Base-by-base conservation (phyloP, 176 grass and related monocot species). In the Lolium multiflorum region DNA sequence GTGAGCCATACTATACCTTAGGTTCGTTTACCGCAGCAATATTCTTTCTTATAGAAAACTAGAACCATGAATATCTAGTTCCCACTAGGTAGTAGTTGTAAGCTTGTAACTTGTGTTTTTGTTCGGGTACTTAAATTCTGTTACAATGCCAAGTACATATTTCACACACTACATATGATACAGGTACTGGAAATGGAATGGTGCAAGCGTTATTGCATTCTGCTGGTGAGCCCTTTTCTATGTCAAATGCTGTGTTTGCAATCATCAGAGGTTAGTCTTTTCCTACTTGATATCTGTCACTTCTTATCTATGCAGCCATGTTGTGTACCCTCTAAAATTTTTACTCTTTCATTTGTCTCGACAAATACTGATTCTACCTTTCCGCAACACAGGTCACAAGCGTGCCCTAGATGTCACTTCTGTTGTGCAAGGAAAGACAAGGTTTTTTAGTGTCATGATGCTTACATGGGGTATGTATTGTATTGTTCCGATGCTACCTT, bases 181-280 rank as follows among this genome's bases (percentile, higher is more conserved):
- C 84, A 98, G 96, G 96, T 87, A 91, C 96, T 16, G 96, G 96
- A 56, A 98, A 98, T 83, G 96, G 96, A 81, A 98, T 98, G 96
- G 91, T 85, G 67, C 91, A 92, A 87, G 95, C 93, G 69, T 82
- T 98, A 46, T 79, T 98, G 63, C 89, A 98, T 86, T 87, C 90
- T 4, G 68, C 83, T 88, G 96, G 88, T 77, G 88, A 94, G 63
- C 77, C 74, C 10, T 96, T 80, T 84, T 94, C 90, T n/a, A 83
- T 98, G 52, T 85, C 86, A 48, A 98, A 96, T 87, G 93, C 93
- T 44, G 88, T 95, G 31, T 87, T 94, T 87, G 83, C 93, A 80
- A 87, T 98, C 73, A 94, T 98, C 67, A 95, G 90, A 89, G 96
- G 96, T 70, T 71, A 68, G 35, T 79, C 9, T 71, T 39, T 55